Evolutionary conservation across 345 rosid genomes (phyloP), one percentile per base, ranked within the genome.

Genomic region (Citrus inodora): DNA sequence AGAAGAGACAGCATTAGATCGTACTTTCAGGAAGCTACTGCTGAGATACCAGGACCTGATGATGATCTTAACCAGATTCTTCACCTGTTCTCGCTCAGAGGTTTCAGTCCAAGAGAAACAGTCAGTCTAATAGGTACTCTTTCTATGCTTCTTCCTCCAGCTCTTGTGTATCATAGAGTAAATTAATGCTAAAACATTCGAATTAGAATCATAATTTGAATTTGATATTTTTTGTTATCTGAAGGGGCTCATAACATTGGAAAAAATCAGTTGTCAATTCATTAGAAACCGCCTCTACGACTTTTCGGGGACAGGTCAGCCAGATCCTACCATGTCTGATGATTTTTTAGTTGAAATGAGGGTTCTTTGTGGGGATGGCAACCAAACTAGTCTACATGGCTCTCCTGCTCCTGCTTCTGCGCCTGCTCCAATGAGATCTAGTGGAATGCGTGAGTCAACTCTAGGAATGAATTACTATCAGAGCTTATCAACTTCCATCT

Each of bases 211-310:
- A 46, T 46, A 3, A 4, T 46, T 46, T 46, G 51, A 13, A 46
- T 46, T 46, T 13, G 17, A 46, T 13, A 3, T 10, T 46, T 46
- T 11, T 13, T 46, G 14, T 46, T 46, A 13, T 78, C 11, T 79
- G 79, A 71, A 89, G 92, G 92, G n/a, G 88, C 67, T 0, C 92
- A 87, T 60, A 83, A 68, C 59, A 81, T 87, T 32, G 92, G 92
- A 51, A 86, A 86, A 68, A 53, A 89, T 85, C 6, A 79, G 83
- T 63, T 89, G 90, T 58, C 70, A 84, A 24, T 87, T 89, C 83
- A 78, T 89, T 40, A 63, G 30, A 74, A 22, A 28, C 30, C 88
- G 90, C 61, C 82, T 89, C 69, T 55, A 66, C 78, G 75, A 85
- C 79, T 89, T 87, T 64, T 40, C 24, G 2, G 87, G 85, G 66